phyloP scores from a whole-genome alignment of 2,329 filamentous ascomycete species.

The Knoxdaviesia proteae region DNA sequence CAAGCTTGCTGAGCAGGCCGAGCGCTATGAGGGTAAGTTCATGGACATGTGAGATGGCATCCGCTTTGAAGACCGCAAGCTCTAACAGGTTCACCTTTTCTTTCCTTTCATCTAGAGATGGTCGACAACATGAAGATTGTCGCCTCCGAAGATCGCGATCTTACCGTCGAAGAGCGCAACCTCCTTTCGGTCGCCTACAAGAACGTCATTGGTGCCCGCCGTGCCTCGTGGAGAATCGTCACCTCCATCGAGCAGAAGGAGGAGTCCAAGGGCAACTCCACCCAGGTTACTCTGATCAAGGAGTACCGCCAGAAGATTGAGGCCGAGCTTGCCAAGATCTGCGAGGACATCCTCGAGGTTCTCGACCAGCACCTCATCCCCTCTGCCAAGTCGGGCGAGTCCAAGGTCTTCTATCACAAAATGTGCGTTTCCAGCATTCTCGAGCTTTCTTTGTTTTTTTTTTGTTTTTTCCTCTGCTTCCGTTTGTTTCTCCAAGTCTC shows the following conservation, averaged over 20 bases:
- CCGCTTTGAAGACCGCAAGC: conserved; percentile 2
- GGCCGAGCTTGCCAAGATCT: conserved; percentile 89
- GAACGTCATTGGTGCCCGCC: conserved; percentile 92
- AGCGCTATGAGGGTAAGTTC: conserved; percentile 86
- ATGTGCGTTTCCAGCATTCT: conserved; percentile 39
- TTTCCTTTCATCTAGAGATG: conserved; percentile 49
- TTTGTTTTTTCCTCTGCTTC: neutral
- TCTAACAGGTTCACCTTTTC: conserved; percentile 4
- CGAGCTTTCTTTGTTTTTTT: conserved; percentile 10
- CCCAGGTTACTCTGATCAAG: conserved; percentile 80
- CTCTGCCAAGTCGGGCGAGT: conserved; percentile 86
- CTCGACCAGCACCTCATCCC: conserved; percentile 87
- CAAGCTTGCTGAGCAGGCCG: conserved; percentile 99
- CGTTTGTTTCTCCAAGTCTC: neutral
- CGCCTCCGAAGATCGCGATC: conserved; percentile 65
- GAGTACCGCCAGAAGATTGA: conserved; percentile 99
- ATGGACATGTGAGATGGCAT: conserved; percentile 1
- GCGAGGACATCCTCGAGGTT: conserved; percentile 89
- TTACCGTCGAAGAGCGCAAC: conserved; percentile 90
- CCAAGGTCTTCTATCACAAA: conserved; percentile 99
- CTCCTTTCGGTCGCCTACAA: conserved; percentile 96
- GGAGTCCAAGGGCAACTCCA: conserved; percentile 93
- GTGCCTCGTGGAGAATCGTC: conserved; percentile 95
- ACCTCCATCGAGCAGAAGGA: conserved; percentile 99
- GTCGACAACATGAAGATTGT: conserved; percentile 99